phyloP scores from a whole-genome alignment of 495 filamentous ascomycete species.

The Neurospora discreta region DNA sequence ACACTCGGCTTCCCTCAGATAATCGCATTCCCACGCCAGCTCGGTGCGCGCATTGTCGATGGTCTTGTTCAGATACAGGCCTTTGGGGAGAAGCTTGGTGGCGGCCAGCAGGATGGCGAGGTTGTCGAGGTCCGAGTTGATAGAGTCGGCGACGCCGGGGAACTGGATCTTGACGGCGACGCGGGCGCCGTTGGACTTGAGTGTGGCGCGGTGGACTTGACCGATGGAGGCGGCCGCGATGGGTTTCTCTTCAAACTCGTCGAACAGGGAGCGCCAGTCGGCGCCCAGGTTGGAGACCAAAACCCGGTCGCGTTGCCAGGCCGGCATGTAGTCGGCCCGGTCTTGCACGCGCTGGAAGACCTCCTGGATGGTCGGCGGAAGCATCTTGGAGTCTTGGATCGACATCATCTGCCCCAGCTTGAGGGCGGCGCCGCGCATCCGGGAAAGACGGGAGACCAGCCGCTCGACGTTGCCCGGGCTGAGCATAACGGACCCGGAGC shows the following conservation, averaged over 20 bases:
- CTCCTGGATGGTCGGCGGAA: slow-evolving; percentile 71
- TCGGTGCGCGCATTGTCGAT: slow-evolving; percentile 94
- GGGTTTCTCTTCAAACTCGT: slow-evolving; percentile 76
- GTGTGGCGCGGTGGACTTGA: slow-evolving; percentile 79
- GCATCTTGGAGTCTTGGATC: slow-evolving; percentile 96
- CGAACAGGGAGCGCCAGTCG: slow-evolving; percentile 77
- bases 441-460: slow-evolving; percentile 80
- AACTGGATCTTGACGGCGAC: slow-evolving; percentile 98
- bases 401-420: slow-evolving; percentile 97
- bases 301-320: slow-evolving; percentile 79
- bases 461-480: slow-evolving; percentile 84
- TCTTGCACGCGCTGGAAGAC: slow-evolving; percentile 93
- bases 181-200: slow-evolving; percentile 59
- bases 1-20: slow-evolving; percentile 74
- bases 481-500: slow-evolving; percentile 68
- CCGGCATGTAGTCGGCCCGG: slow-evolving; percentile 95
- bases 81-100: slow-evolving; percentile 77
- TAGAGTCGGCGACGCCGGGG: slow-evolving; percentile 89
- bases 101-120: slow-evolving; percentile 82
- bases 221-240: slow-evolving; percentile 97
- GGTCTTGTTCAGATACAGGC: slow-evolving; percentile 89
- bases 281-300: slow-evolving; percentile 65
- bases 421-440: slow-evolving; percentile 96
- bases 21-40: slow-evolving; percentile 96
- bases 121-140: slow-evolving; percentile 91